A percentile compares a stretch with the other conserved stretches of the same genome.
Evolutionary conservation across 306 rosid genomes (phyloP).

Genomic region (Myrica gale): DNA sequence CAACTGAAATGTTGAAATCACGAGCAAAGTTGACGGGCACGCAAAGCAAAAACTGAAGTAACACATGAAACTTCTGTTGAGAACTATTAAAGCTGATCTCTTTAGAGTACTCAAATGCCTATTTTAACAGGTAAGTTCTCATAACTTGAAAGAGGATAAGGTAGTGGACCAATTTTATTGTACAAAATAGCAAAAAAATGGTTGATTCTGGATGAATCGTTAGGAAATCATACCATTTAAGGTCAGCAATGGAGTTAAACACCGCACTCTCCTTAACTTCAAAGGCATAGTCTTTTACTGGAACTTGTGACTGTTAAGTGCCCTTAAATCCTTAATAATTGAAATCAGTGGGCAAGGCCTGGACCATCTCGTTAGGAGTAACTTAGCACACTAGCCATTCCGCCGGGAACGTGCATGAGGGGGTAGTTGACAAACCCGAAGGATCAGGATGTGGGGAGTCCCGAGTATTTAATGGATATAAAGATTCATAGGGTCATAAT

Average conservation of each 20-base stretch:
- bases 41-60: no score
- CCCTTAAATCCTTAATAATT: conserved; percentile 13
- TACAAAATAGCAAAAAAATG: no score
- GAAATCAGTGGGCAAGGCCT: not conserved
- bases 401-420: not conserved
- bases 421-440: not conserved
- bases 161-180: no score
- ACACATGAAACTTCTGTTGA: no score
- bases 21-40: no score
- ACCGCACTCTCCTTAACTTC: not conserved
- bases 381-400: not conserved
- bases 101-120: no score
- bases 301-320: no score
- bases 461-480: not conserved
- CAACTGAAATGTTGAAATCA: no score
- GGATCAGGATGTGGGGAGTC: not conserved
- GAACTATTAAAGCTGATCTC: no score
- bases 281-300: not conserved
- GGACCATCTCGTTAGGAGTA: conserved; percentile 10
- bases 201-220: not conserved
- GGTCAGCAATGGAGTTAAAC: not conserved
- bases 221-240: not conserved
- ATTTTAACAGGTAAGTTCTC: no score
- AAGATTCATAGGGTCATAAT: not conserved
- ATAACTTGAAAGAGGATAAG: no score